Conservation (phyloP, 2,329 filamentous ascomycete genomes). For the Bipolaris victoriae region DNA sequence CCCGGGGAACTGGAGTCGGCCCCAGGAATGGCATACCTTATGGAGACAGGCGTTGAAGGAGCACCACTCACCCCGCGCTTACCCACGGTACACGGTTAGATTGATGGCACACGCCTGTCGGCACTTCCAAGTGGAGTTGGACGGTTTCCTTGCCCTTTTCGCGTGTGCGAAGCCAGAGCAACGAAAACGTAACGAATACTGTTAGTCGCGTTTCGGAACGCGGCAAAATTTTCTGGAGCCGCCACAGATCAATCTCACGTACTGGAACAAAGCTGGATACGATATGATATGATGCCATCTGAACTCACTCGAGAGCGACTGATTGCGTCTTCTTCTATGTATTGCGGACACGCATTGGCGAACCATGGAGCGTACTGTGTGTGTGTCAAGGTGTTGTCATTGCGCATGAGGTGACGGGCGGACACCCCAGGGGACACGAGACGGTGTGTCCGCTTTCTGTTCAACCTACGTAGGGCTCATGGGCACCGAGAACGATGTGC, state of each 20-base stretch:
- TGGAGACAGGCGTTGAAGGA: conserved; percentile 2
- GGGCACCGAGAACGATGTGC: neutral
- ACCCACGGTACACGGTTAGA: conserved; percentile 1
- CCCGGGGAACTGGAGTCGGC: neutral
- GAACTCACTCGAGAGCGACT: neutral
- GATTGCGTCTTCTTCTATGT: neutral
- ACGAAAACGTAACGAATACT: conserved; percentile 17
- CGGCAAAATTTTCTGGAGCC: conserved; percentile 9
- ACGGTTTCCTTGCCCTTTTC: conserved; percentile 7
- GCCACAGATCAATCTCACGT: conserved; percentile 2
- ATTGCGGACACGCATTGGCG: neutral
- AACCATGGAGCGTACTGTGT: neutral
- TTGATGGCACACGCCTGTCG: neutral
- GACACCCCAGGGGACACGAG: neutral
- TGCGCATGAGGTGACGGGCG: conserved; percentile 4
- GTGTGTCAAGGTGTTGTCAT: conserved; percentile 1
- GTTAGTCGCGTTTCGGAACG: conserved; percentile 10
- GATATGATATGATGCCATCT: neutral
- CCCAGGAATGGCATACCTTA: conserved; percentile 7
- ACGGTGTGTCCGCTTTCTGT: neutral
- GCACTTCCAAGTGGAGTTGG: conserved; percentile 3
- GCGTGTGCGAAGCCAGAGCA: conserved; percentile 11
- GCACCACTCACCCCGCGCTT: conserved; percentile 9
- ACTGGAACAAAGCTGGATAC: neutral
- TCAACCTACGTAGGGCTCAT: too few species aligned